A percentile compares a stretch with the other conserved stretches of the same genome.
phyloP scores from a whole-genome alignment of 192 early-diverging fungal genomes.

The Phlyctochytrium arcticum region DNA sequence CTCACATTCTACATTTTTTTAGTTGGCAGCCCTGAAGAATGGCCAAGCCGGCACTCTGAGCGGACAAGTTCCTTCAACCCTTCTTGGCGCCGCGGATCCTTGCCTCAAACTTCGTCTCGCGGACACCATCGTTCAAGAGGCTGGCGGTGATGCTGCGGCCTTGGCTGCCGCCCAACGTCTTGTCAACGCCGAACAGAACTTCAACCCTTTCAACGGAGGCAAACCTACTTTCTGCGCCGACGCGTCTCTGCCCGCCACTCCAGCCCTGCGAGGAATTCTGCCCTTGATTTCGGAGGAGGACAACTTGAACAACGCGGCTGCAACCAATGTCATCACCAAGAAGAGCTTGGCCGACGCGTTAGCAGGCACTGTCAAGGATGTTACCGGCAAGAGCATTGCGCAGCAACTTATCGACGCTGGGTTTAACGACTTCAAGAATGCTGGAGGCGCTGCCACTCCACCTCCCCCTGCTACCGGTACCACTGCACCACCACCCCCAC shows the following conservation, averaged over 20 bases:
- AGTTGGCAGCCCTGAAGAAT: background rate
- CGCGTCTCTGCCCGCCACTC: slow-evolving; percentile 19
- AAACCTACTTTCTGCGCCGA: slow-evolving; percentile 20
- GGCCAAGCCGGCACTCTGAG: slow-evolving; percentile 7
- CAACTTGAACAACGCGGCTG: background rate
- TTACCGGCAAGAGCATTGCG: background rate
- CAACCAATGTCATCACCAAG: background rate
- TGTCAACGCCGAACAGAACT: slow-evolving; percentile 30
- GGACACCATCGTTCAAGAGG: slow-evolving; percentile 16
- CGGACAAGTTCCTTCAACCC: slow-evolving; percentile 19
- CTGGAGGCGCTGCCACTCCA: no score
- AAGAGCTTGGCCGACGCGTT: background rate
- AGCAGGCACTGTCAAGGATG: background rate
- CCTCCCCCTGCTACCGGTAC: background rate
- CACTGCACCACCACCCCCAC: background rate
- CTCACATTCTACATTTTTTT: no score
- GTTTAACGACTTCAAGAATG: background rate
- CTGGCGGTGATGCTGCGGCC: slow-evolving; percentile 12
- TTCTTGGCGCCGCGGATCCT: slow-evolving; percentile 36
- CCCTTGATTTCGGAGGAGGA: background rate
- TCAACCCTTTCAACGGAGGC: slow-evolving; percentile 25
- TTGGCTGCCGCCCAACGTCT: slow-evolving; percentile 12
- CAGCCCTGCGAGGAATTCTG: slow-evolving; percentile 22
- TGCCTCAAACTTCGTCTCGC: slow-evolving; percentile 32
- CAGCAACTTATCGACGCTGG: background rate